Base-by-base conservation (phyloP, 768 basidiomycete species). In the Astraeus odoratus region DNA sequence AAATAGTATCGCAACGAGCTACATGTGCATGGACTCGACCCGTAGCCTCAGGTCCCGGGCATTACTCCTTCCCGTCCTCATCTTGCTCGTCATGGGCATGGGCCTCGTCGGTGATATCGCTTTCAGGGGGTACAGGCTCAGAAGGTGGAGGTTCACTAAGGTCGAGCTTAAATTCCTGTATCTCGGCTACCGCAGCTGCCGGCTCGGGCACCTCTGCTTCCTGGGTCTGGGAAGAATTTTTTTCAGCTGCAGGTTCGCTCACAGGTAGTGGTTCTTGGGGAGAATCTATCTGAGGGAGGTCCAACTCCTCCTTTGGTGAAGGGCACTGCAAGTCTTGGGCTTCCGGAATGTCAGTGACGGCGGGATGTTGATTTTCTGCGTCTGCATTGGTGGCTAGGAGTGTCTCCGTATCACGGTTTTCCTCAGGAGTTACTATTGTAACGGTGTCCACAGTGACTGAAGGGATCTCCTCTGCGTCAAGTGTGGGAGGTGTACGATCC, bases 41-140 rank as follows among this genome's bases (percentile, higher is more conserved):
- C 6, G 31, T 47, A 4, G 19, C 39, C 46, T 50, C 51, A 48
- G 43, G 52, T 50, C 49, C 51, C 53, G 42, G 42, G 55, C 31
- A 31, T 44, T 34, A 26, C 44, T 35, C 7, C 46, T 38, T 42
- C 37, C 47, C 29, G 10, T 34, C 23, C 20, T 34, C 40, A 20
- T 61, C 55, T 53, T 64, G 41, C 26, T 44, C 51, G 40, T 44
- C 59, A 43, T 25, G 34, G 34, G 29, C 56, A 44, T 37, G 48
- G 35, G 41, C 56, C 43, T 65, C 61, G 33, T 65, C 64, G 49
- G 61, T 59, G 54, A 63, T 65, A 57, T 65, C 61, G 51, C 64
- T 59, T 48, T 63, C 61, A 44, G 61, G 61, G 0, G 58, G 61
- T 31, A 63, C 51, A 8, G 63, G 61, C 30, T 63, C 61, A 33